Percentiles rank a stretch among this genome's conserved stretches.
Conservation (phyloP, 768 basidiomycete genomes). For the Kwoniella shandongensis region DNA sequence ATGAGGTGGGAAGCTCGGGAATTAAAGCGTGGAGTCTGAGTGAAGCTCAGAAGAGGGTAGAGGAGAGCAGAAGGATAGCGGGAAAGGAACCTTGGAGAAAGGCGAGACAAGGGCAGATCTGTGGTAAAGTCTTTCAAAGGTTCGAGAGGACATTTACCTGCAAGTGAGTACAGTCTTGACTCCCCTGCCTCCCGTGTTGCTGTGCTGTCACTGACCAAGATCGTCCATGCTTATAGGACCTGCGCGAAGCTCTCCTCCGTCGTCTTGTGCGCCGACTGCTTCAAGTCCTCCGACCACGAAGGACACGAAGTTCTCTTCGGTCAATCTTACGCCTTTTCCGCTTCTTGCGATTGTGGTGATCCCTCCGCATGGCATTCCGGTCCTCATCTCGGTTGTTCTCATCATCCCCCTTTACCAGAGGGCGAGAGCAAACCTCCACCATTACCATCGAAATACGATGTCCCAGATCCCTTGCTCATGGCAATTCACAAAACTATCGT, state of each 20-base stretch:
- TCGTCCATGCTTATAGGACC: conserved; percentile 61
- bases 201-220: neutral
- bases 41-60: conserved; percentile 8
- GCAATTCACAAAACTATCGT: conserved; percentile 69
- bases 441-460: conserved; percentile 58
- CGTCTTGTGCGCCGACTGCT: conserved; percentile 85
- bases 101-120: conserved; percentile 29
- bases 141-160: conserved; percentile 47
- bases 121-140: conserved; percentile 42
- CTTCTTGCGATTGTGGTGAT: conserved; percentile 95
- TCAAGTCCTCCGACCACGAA: conserved; percentile 78
- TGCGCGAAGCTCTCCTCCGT: conserved; percentile 87
- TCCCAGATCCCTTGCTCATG: conserved; percentile 62
- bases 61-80: conserved; percentile 4
- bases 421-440: conserved; percentile 50
- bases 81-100: conserved; percentile 16
- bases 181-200: too few species aligned
- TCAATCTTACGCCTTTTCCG: conserved; percentile 73
- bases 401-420: conserved; percentile 64
- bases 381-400: conserved; percentile 63
- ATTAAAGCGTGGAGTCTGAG: conserved; percentile 16
- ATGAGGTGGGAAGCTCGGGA: neutral
- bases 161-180: conserved; percentile 45
- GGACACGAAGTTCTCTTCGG: conserved; percentile 92
- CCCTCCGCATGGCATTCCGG: conserved; percentile 74